Evolutionary conservation across 495 filamentous ascomycete genomes (phyloP), one percentile per base, ranked within the genome.

Genomic region (Aspergillus sclerotioniger): DNA sequence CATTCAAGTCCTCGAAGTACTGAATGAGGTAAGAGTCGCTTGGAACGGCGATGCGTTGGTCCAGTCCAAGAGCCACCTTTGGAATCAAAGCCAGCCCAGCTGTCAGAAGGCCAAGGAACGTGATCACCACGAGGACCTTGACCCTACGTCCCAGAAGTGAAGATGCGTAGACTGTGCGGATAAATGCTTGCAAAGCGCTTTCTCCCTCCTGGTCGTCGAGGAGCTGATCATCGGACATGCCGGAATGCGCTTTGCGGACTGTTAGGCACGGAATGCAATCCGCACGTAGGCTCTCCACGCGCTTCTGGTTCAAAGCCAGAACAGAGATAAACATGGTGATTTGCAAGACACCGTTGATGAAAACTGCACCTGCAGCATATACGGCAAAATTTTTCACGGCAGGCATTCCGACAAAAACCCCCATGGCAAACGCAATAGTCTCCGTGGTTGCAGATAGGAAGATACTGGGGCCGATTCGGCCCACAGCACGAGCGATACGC

Each of bases 281-380:
- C n/a, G 90, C 90, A 32, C 93, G 85, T 28, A 87, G 80, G 57
- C 87, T 85, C 62, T 98, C 91, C 0, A 92, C 91, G 10, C 94
- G 81, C 63, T 82, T 82, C 69, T 98, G 94, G 64, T 98, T 98
- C 51, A 96, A 79, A 25, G 91, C 85, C 13, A 98, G 83, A 2
- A 97, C 88, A 12, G 94, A 88, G 39, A 97, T 82, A 63, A 98
- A 98, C 86, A 97, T 92, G 8, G 94, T 98, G 53, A 97, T 85
- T 68, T 98, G 94, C 19, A 98, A 74, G 31, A 98, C 65, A 6
- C 95, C 94, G 65, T 98, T 98, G 79, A 98, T 92, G 62, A 97
- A 88, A 10, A 98, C 95, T 6, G 94, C 94, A 33, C 94, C 94
- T 15, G 94, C 92, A 0, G 94, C 94, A 71, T 98, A 98, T 31